Percentiles rank a stretch among this genome's conserved stretches.
These are phyloP conservation scores for Articulospora tetracladia DNA, from an alignment of 495 filamentous ascomycete species.

Conservation along the genomic window DNA sequence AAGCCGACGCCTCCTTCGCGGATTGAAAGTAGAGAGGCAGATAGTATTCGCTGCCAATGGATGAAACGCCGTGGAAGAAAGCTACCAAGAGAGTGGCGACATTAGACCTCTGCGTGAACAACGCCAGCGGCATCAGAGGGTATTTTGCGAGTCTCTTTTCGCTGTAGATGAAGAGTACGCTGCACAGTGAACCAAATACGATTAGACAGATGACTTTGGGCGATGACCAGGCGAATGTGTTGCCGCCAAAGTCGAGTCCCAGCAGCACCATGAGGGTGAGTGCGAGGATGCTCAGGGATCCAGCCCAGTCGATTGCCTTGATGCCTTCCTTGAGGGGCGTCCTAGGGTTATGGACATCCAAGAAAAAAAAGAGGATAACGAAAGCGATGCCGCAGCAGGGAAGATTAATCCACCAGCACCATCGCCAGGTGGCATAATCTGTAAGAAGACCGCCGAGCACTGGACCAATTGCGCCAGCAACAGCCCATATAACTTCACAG, in stretches of 20 bases:
- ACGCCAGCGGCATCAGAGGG: slow-evolving; percentile 62
- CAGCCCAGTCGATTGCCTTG: slow-evolving; percentile 47
- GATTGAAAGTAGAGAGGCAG: slow-evolving; percentile 83
- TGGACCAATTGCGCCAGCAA: slow-evolving; percentile 64
- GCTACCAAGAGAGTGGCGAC: slow-evolving; percentile 44
- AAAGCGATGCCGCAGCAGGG: slow-evolving; percentile 55
- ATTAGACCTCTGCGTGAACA: slow-evolving; percentile 59
- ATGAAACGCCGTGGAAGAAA: slow-evolving; percentile 51
- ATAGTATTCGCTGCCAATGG: slow-evolving; percentile 42
- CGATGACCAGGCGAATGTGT: slow-evolving; percentile 53
- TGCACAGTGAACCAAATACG: slow-evolving; percentile 57
- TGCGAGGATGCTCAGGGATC: slow-evolving; percentile 54
- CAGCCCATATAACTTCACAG: slow-evolving; percentile 60
- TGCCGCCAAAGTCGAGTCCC: slow-evolving; percentile 67
- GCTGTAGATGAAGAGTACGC: slow-evolving; percentile 53
- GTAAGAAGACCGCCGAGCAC: slow-evolving; percentile 73
- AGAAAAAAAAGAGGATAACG: slow-evolving; percentile 50
- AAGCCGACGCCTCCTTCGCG: slow-evolving; percentile 50
- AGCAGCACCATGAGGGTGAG: slow-evolving; percentile 71
- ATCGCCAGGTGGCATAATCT: slow-evolving; percentile 29
- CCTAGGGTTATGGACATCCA: slow-evolving; percentile 57
- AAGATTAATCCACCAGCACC: slow-evolving; percentile 47
- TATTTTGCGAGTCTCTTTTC: slow-evolving; percentile 64
- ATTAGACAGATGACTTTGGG: slow-evolving; percentile 68
- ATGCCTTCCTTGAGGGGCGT: slow-evolving; percentile 48